These are phyloP conservation scores for Salix koriyanagi DNA, from an alignment of 345 rosid species.

Conservation along the genomic window DNA sequence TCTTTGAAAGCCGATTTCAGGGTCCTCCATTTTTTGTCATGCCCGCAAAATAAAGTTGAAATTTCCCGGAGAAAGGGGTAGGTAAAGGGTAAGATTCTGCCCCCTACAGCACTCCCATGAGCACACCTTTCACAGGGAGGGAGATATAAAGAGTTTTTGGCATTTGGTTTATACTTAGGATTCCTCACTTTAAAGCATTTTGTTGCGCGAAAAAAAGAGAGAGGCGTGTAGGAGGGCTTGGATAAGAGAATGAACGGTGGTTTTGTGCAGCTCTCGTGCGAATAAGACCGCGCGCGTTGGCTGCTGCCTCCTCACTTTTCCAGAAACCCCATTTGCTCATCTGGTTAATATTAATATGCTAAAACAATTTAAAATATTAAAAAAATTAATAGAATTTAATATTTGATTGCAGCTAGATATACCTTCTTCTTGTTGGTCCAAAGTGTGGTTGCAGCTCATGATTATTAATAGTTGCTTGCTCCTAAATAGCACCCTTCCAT, in stretches of 20 bases:
- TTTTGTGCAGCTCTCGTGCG: background rate
- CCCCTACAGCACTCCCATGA: conserved; percentile 17
- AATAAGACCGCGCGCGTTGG: background rate
- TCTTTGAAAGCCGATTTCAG: conserved; percentile 36
- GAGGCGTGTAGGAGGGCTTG: background rate
- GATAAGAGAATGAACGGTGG: conserved; percentile 6
- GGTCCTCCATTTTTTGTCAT: conserved; percentile 42
- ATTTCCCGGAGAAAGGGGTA: background rate
- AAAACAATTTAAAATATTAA: no score
- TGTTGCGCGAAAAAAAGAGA: background rate
- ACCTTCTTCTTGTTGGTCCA: background rate
- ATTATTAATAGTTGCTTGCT: background rate
- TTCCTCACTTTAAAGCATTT: conserved; percentile 45
- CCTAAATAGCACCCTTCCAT: background rate
- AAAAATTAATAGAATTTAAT: no score
- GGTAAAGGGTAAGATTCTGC: conserved; percentile 31
- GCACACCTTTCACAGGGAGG: conserved; percentile 20
- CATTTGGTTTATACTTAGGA: conserved; percentile 56
- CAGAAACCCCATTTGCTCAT: background rate
- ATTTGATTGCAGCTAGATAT: background rate
- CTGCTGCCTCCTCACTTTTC: conserved; percentile 13
- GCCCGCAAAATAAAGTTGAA: conserved; percentile 38
- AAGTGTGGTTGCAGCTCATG: background rate
- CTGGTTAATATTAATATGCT: background rate
- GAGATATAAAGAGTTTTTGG: conserved; percentile 38